Base-by-base conservation (phyloP, 2,329 filamentous ascomycete species). In the Fusarium foetens region DNA sequence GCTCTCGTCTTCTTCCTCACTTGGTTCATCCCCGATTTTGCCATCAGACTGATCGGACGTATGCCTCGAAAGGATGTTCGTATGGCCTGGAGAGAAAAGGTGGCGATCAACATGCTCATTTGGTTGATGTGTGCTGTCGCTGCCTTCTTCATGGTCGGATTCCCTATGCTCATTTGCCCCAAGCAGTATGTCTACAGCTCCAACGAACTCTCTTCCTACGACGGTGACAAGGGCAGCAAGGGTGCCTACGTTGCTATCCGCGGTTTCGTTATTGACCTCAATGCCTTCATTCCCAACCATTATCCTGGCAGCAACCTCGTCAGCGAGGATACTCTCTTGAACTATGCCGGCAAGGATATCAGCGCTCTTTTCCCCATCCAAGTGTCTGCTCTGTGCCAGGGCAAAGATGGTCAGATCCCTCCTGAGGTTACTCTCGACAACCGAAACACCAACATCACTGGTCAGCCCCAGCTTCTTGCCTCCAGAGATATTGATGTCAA, bases 51-150 rank as follows among this genome's bases (percentile, higher is more conserved):
- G 76, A 68, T 97, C 43, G 95, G 95, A 27, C 88, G 93, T 57
- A 98, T 98, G 92, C 89, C 92, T 66, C 93, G 96, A 68, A 97
- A 97, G 80, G 96, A 99, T 80, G 90, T 99, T 13, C 93, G 95
- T 29, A 87, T 93, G 80, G 96, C 96, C 1, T 99, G 96, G 96
- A 89, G 96, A 79, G 96, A 99, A 81, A 99, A 99, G 86, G 81
- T 99, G 66, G 95, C 96, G 59, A 99, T 99, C 87, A 99, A 99
- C 85, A 87, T 99, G 81, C 88, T 98, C 79, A 99, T 99, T 80
- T 99, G 97, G 96, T 84, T 95, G 63, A 89, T 88, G 79, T 98
- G 95, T 83, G 85, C 84, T 21, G 82, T 93, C 53, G 90, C 93
- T 33, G 88, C 92, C 62, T 99, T 99, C 85, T 93, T 99, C 86